Evolutionary conservation across 1,139 yeast species (phyloP), one percentile per base, ranked within the genome.

Genomic region (Eremothecium sinecaudum): DNA sequence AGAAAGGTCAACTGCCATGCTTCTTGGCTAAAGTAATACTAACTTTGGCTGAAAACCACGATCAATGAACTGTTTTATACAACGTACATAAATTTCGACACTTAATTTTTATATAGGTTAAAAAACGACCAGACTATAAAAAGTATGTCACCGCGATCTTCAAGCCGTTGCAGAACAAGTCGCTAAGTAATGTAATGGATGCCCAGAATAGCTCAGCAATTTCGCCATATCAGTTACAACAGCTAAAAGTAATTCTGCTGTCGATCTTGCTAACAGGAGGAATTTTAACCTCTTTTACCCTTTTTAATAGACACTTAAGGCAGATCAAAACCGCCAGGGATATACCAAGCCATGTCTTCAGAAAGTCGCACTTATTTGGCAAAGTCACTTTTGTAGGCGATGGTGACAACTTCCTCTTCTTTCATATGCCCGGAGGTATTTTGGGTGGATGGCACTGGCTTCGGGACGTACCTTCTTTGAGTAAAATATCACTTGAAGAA

Each of bases 381-480:
- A 67, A 69, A 36, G 96, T 87, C 4, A 83, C 95, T 0, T 66
- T 92, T 3, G 98, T 90, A 0, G 97, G 97, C 0, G 98, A 90
- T 58, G 98, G 96, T 4, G 99, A 90, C 54, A 87, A 87, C 53
- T 90, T 90, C 57, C 79, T 90, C 36, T 73, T 90, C 46, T 90
- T 67, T 51, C 99, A 90, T 55, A 78, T 93, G 0, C 99, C 99
- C 0, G 97, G 97, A 3, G 98, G 98, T 0, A 39, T 69, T 0
- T 50, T 77, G 1, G 71, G 78, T 4, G 99, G 99, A 0, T 90
- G 98, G 98, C 90, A 93, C 8, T 84, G 95, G 94, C 51, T 83
- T 13, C 62, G 97, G 26, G 43, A 50, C 7, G 55, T 63, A 1
- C 84, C 84, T 0, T 31, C 35, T 24, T 40, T 53, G 16, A 41